phyloP scores from a whole-genome alignment of 768 basidiomycete species.

The Neoboletus subvelutipes region DNA sequence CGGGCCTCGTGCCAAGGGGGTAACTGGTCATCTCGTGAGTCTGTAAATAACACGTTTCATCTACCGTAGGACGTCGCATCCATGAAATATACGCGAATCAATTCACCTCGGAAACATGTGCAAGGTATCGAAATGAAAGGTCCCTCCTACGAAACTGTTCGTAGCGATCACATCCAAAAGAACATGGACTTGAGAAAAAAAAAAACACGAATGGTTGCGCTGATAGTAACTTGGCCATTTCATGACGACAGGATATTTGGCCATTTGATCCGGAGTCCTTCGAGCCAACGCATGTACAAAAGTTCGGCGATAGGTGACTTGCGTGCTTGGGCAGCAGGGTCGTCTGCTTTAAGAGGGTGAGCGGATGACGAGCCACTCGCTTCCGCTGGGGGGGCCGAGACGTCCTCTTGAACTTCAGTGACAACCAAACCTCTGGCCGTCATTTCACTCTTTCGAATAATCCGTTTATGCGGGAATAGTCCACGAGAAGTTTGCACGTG shows the following conservation, averaged over 20 bases:
- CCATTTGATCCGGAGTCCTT: conserved; percentile 90
- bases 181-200: neutral
- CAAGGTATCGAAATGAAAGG: neutral
- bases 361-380: conserved; percentile 29
- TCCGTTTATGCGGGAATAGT: conserved; percentile 78
- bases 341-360: conserved; percentile 35
- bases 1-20: neutral
- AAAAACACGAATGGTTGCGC: neutral
- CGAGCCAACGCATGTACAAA: conserved; percentile 96
- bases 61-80: conserved; percentile 1
- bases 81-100: conserved; percentile 16
- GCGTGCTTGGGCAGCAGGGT: conserved; percentile 44
- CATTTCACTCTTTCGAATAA: conserved; percentile 81
- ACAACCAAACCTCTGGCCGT: conserved; percentile 81
- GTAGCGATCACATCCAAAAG: conserved; percentile 2
- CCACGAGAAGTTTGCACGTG: conserved; percentile 79
- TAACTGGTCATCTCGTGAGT: neutral
- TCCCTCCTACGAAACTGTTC: neutral
- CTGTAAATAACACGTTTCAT: conserved; percentile 8
- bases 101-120: conserved; percentile 1
- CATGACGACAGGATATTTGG: conserved; percentile 56
- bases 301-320: conserved; percentile 94
- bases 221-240: neutral
- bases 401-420: conserved; percentile 77
- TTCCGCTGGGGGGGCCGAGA: conserved; percentile 48